Base-by-base conservation (phyloP, 1,139 yeast genomes). In the Suhomyces kunorum region DNA sequence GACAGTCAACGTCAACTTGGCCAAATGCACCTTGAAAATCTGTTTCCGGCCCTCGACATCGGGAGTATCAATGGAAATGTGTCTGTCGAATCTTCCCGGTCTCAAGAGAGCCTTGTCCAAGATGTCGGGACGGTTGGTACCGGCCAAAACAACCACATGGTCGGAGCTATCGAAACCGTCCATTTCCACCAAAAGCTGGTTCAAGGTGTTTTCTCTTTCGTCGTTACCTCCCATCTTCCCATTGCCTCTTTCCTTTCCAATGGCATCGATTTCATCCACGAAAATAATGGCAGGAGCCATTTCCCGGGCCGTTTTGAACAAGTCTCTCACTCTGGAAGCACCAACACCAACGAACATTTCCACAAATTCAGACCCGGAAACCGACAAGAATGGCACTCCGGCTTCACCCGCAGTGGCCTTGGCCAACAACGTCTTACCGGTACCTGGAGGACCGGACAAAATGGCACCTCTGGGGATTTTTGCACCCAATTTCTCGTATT, bases 311-410 rank as follows among this genome's bases (percentile, higher is more conserved):
- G 88, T 87, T 55, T 85, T 81, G 64, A 92, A 92, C 56, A 92
- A 71, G 61, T 92, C 98, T 60, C 98, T 87, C 25, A 92, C 98
- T 60, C 98, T 80, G 17, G 95, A 85, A 2, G 98, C 98, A 68
- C 98, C 98, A n/a, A 92, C 98, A 71, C 98, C 98, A 25, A 89
- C 97, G 70, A 89, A 92, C 98, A 92, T 92, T 65, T 92, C 98
- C 13, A 92, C 96, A 52, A 92, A 92, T 60, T 92, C 98, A 12
- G 98, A 89, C 51, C 98, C 98, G 6, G 96, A 87, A 11, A 92
- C 98, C 12, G 96, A 85, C 51, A 81, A 80, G 59, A 92, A 92
- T 28, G 98, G 98, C 32, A 92, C 98, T 36, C 92, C 95, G 0
- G 98, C 98, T 64, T 92, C 98, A 49, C 98, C 98, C 1, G 98